Evolutionary conservation across 2,329 filamentous ascomycete genomes (phyloP), one percentile per base, ranked within the genome.

Genomic region (Drechslera avenae): DNA sequence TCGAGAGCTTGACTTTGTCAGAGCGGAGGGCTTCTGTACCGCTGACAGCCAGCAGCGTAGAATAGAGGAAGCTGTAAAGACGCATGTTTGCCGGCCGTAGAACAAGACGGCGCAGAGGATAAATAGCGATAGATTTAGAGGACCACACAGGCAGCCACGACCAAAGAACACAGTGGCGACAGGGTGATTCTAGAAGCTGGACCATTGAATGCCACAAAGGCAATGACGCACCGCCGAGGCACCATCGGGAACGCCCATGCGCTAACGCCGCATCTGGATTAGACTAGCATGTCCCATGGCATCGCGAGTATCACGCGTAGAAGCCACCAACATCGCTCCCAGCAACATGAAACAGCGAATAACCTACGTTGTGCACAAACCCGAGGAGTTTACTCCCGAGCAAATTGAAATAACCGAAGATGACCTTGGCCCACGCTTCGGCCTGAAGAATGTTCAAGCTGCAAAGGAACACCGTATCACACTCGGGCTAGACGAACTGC

Each of bases 391-490:
- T 55, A 83, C 89, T 44, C 87, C 88, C 0, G 75, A 82, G 2
- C 77, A 83, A 37, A 75, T 96, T 43, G 73, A 80, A 10, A 74
- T 95, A 35, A 76, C 77, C 36, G 44, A 57, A 32, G 49, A 56
- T 16, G 23, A 39, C 1, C 75, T 73, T 8, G 48, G 33, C 10
- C 39, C 48, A 7, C 75, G 74, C 9, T 73, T 89, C 14, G 79
- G 79, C 3, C 75, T 95, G 45, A 78, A 78, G 1, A 81, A 80
- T 2, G 71, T 94, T 34, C 73, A 83, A 42, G 88, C 88, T 16
- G 85, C 85, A 12, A 86, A 90, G 59, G 90, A 97, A 74, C 89
- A 94, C 69, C 84, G 88, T 52, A 74, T 93, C 60, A 96, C 90
- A 1, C 75, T 94, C 55, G 80, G 82, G 31, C 75, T 91, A 16